phyloP scores from a whole-genome alignment of 352 stramenopile species.

The Globisporangium apiculatum region DNA sequence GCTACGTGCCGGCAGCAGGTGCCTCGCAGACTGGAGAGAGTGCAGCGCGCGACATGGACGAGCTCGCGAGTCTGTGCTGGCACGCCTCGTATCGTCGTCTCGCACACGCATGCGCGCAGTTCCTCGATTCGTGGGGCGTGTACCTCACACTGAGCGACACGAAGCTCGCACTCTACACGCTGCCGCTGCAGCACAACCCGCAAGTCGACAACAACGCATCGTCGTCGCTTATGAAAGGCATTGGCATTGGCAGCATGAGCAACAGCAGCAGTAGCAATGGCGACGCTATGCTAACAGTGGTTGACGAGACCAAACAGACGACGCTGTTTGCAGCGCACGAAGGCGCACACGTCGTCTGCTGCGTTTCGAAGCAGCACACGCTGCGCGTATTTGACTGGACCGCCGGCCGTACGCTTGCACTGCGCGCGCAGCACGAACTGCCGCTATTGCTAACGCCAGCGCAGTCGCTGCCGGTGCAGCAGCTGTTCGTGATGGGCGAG shows the following conservation, averaged over 20 bases:
- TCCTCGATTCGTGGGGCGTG: constrained; percentile 69
- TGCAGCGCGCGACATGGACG: neutral
- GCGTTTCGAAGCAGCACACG: constrained; percentile 52
- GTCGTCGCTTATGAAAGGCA: constrained; percentile 11
- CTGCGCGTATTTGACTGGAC: constrained; percentile 77
- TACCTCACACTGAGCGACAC: constrained; percentile 47
- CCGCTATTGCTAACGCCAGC: constrained; percentile 10
- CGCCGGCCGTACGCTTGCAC: constrained; percentile 34
- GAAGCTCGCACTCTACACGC: constrained; percentile 48
- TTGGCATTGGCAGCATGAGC: constrained; percentile 4
- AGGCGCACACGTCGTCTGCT: constrained; percentile 35
- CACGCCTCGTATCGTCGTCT: constrained; percentile 59
- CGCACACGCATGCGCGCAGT: constrained; percentile 37
- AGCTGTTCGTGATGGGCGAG: constrained; percentile 57
- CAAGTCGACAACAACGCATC: constrained; percentile 22
- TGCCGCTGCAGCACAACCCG: constrained; percentile 51
- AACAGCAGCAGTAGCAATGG: constrained; percentile 2
- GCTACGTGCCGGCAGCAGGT: constrained; percentile 29
- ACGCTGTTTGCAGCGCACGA: constrained; percentile 51
- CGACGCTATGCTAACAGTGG: constrained; percentile 17
- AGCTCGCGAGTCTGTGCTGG: constrained; percentile 26
- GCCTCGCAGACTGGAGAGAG: neutral
- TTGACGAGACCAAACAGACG: constrained; percentile 61
- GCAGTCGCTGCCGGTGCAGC: constrained; percentile 29
- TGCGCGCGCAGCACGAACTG: constrained; percentile 58